Evolutionary conservation across 108 stramenopile genomes (phyloP).

Genomic region (Stephanodiscus minutulus): DNA sequence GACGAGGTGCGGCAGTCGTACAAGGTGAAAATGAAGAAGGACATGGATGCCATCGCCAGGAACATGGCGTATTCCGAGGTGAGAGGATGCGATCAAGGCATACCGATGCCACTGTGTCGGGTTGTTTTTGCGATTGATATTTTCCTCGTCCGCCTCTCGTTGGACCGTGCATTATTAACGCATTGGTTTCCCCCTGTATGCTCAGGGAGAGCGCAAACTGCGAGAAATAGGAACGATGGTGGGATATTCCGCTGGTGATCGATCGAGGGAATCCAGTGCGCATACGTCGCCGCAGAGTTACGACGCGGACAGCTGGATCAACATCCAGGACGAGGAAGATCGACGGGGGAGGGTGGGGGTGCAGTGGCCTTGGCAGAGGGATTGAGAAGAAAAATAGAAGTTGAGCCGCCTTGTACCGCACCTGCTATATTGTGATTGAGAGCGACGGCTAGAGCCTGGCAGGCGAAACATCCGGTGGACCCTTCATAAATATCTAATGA

Average conservation of each 20-base stretch:
- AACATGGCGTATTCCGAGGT: conserved; percentile 58
- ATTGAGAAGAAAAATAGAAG: background rate
- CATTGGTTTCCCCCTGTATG: too few species aligned
- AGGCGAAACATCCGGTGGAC: too few species aligned
- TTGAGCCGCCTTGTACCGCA: too few species aligned
- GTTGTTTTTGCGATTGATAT: background rate
- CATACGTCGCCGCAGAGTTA: conserved; percentile 22
- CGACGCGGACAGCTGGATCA: conserved; percentile 72
- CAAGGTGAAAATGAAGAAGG: conserved; percentile 34
- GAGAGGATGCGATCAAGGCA: conserved; percentile 4
- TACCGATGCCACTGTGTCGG: background rate
- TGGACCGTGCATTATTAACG: too few species aligned
- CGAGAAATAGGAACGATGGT: conserved; percentile 60
- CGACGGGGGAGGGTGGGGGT: conserved; percentile 76
- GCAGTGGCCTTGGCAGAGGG: conserved; percentile 72
- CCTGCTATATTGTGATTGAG: too few species aligned
- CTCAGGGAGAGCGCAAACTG: conserved; percentile 57
- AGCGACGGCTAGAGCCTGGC: background rate
- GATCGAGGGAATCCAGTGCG: conserved; percentile 1
- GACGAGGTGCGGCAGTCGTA: conserved; percentile 46
- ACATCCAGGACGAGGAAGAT: conserved; percentile 74
- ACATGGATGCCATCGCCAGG: conserved; percentile 54
- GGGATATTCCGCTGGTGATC: conserved; percentile 36
- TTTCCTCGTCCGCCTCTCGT: too few species aligned
- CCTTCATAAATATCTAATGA: too few species aligned